Evolutionary conservation across 768 basidiomycete genomes (phyloP).

Genomic region (Lentinula detonsa): DNA sequence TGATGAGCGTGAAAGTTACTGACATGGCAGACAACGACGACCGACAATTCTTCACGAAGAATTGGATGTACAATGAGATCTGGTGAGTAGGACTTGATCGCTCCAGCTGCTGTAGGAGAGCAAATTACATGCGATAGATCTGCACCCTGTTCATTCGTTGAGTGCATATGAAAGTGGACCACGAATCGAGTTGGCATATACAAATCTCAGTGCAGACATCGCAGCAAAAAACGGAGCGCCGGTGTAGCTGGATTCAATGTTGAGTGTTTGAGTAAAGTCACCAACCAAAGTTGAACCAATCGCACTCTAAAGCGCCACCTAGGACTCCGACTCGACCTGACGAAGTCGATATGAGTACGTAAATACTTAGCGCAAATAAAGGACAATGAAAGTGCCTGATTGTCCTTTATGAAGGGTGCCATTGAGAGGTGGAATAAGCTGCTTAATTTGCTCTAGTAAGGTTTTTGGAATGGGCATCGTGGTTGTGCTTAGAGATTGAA

Average conservation of each 20-base stretch:
- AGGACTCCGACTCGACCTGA: constrained; percentile 87
- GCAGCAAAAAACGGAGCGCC: constrained; percentile 97
- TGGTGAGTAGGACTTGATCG: constrained; percentile 96
- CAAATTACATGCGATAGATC: constrained; percentile 98
- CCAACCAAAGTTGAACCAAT: background rate
- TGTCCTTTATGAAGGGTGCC: constrained; percentile 92
- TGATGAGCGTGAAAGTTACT: background rate
- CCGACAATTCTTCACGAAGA: constrained; percentile 62
- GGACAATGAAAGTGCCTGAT: constrained; percentile 51
- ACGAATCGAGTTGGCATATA: constrained; percentile 24
- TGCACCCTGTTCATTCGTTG: constrained; percentile 51
- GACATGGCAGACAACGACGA: background rate
- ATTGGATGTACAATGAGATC: constrained; percentile 98
- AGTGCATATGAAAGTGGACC: background rate
- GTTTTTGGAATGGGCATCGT: constrained; percentile 57
- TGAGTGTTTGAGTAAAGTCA: background rate
- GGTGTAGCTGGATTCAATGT: constrained; percentile 61
- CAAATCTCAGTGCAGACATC: constrained; percentile 84
- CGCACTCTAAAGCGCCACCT: constrained; percentile 89
- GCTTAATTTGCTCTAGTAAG: constrained; percentile 66
- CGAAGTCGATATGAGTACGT: background rate
- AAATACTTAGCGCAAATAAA: background rate
- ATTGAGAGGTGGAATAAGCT: constrained; percentile 87
- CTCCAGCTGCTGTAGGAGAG: constrained; percentile 82
- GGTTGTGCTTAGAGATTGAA: background rate